Evolutionary conservation across 1,284 basidiomycete species (phyloP).

Genomic region (Exsudoporus floridanus): DNA sequence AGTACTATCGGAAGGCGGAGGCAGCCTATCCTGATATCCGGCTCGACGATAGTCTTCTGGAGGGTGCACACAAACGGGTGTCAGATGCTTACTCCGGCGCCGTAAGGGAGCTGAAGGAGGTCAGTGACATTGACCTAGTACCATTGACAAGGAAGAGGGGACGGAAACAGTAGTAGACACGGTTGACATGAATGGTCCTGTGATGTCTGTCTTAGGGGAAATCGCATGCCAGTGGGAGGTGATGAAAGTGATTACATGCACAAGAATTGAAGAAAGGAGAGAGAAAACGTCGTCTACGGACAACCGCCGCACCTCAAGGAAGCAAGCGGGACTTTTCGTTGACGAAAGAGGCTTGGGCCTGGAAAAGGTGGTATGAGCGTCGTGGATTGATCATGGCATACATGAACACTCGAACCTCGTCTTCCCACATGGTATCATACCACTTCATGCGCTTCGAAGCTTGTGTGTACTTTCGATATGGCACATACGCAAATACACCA

Average conservation of each 20-base stretch:
- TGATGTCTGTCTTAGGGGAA: too few relatives aligned
- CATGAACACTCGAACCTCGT: constrained; percentile 15
- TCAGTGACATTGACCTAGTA: too few relatives aligned
- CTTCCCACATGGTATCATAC: not conserved
- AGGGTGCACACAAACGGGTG: not conserved
- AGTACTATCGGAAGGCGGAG: not conserved
- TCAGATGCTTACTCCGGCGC: not conserved
- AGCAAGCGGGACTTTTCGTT: constrained; percentile 31
- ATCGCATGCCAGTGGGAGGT: not conserved
- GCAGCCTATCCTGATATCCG: not conserved
- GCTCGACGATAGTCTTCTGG: not conserved
- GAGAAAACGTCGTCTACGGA: not conserved
- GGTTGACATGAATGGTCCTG: too few relatives aligned
- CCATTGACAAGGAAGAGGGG: too few relatives aligned
- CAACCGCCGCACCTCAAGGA: constrained; percentile 9
- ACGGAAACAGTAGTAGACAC: too few relatives aligned
- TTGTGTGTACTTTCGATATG: constrained; percentile 15
- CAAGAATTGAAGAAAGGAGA: not conserved
- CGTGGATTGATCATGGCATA: not conserved
- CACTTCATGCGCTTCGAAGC: constrained; percentile 10
- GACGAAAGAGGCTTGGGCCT: constrained; percentile 22
- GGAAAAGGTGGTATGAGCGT: not conserved
- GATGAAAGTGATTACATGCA: constrained; percentile 3
- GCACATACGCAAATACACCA: constrained; percentile 36
- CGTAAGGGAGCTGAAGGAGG: too few relatives aligned